Base-by-base conservation (phyloP, 2,329 filamentous ascomycete genomes). In the Fonsecaea nubica region DNA sequence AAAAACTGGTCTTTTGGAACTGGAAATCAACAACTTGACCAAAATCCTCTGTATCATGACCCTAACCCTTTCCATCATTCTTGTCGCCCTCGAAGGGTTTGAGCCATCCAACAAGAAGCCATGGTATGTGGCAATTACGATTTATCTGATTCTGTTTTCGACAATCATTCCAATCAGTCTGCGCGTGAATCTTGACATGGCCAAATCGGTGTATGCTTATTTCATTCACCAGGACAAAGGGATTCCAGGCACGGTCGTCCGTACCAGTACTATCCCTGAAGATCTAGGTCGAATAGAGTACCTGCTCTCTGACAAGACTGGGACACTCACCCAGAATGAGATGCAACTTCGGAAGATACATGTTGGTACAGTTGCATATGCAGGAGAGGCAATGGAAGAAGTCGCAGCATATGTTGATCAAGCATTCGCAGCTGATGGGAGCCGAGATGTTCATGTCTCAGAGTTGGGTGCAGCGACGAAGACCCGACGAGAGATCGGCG, bases 291-390 rank as follows among this genome's bases (percentile, higher is more conserved):
- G 96, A 30, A 96, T 99, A 53, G 95, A 99, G 78, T 99, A 99
- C 77, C 84, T 99, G 2, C 84, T 99, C 35, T 97, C 92, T 69
- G 95, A 99, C 78, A 99, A 99, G 79, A 99, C 95, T 0, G 95
- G 95, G n/a, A 99, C 95, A 1, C 79, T 99, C 66, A 99, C 95
- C 0, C 93, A 98, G 73, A 99, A 99, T 75, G 92, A 97, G 75
- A 97, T 97, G 93, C 94, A 97, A 75, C 90, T 99, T 85, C 97
- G 96, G 77, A 99, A 99, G 80, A 94, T 99, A 5, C 96, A 99
- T 75, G 92, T 99, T 61, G 95, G 96, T 9, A 99, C 95, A 9
- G 95, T 98, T 1, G 98, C 94, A 1, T 99, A 99, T 75, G 95
- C 94, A 38, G 97, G 97, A 73, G 95, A 99, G 76, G 94, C 95